Conservation (phyloP, 148 eudicot genomes). For the Agrostemma githago region DNA sequence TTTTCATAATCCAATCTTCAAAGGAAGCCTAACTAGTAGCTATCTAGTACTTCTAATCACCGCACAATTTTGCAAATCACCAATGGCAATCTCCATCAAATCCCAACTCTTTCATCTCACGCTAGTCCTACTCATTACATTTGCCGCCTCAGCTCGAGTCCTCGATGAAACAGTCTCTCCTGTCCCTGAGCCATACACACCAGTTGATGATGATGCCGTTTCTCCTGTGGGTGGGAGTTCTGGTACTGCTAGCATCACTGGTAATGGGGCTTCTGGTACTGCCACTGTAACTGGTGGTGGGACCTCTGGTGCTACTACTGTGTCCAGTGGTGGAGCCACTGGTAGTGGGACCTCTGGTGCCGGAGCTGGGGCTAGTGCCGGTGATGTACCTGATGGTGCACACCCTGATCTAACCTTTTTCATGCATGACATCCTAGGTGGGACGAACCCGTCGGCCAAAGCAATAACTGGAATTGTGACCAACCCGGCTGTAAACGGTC, state of each 20-base stretch:
- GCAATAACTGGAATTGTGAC: constrained; percentile 84
- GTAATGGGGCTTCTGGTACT: constrained; percentile 11
- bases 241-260: not conserved
- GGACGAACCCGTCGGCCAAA: constrained; percentile 72
- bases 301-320: not conserved
- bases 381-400: not conserved
- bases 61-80: constrained; percentile 17
- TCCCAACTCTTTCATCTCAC: constrained; percentile 31
- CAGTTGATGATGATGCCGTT: constrained; percentile 17
- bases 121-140: constrained; percentile 32
- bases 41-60: constrained; percentile 3
- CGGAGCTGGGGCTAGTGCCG: not conserved
- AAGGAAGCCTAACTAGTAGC: not conserved
- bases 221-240: constrained; percentile 1
- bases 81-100: constrained; percentile 26
- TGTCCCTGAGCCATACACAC: constrained; percentile 29
- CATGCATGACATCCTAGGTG: constrained; percentile 95
- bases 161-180: constrained; percentile 38
- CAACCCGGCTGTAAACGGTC: constrained; percentile 74
- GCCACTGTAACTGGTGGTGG: not conserved
- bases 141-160: constrained; percentile 40
- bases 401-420: constrained; percentile 39
- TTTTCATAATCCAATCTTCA: constrained; percentile 21
- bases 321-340: not conserved
- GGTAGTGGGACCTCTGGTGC: constrained; percentile 1